A percentile compares a stretch with the other conserved stretches of the same genome.
Evolutionary conservation across 2,329 filamentous ascomycete species (phyloP).

Genomic region (Fusarium caatingaense): DNA sequence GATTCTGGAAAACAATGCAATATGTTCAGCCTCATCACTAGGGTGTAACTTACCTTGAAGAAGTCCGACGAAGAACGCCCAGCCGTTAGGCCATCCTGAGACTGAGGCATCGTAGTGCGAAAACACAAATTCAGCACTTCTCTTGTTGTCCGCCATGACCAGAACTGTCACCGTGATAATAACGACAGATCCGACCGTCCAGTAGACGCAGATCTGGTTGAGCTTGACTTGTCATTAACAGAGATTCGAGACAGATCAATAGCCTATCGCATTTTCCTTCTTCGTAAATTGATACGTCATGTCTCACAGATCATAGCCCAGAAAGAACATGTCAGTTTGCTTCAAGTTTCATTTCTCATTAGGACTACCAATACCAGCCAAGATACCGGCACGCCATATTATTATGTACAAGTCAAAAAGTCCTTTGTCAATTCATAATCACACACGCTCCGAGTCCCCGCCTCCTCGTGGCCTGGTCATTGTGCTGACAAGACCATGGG

Average conservation of each 20-base stretch:
- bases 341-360: conserved; percentile 49
- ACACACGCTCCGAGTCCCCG: conserved; percentile 34
- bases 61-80: conserved; percentile 67
- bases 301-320: conserved; percentile 5
- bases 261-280: background rate
- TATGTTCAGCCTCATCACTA: too few species aligned
- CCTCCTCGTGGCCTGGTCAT: conserved; percentile 12
- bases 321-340: conserved; percentile 17
- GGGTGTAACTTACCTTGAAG: conserved; percentile 55
- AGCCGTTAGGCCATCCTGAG: conserved; percentile 74
- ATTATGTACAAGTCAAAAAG: conserved; percentile 45
- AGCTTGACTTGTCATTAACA: conserved; percentile 56
- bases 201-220: conserved; percentile 78
- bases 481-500: conserved; percentile 25
- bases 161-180: conserved; percentile 78
- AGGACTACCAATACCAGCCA: conserved; percentile 36
- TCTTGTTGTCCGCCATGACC: conserved; percentile 71
- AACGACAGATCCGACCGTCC: conserved; percentile 75
- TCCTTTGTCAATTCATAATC: conserved; percentile 40
- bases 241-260: conserved; percentile 7
- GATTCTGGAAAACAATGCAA: too few species aligned
- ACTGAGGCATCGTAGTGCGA: conserved; percentile 74
- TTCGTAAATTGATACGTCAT: conserved; percentile 2
- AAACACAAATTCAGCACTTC: conserved; percentile 74
- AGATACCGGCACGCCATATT: conserved; percentile 42